Conservation (phyloP, 2,329 filamentous ascomycete genomes). For the Fusarium hostae region DNA sequence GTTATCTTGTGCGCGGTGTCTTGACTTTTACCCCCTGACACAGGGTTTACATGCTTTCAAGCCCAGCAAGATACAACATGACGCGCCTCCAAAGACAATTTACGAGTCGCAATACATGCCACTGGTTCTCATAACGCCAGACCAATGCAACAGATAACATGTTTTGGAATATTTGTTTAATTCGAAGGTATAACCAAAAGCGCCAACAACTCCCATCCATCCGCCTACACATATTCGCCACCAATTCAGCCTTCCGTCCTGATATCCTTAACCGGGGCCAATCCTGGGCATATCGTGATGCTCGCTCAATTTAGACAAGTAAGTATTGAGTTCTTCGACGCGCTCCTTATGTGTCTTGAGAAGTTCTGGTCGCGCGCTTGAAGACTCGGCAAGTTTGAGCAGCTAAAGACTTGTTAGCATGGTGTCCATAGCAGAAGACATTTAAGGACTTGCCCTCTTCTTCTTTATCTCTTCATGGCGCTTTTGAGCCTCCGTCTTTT, state of each 20-base stretch:
- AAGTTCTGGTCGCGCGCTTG: constrained; percentile 73
- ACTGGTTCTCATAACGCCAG: not conserved
- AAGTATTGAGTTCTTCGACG: constrained; percentile 94
- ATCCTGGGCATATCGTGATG: constrained; percentile 95
- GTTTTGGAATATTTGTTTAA: not conserved
- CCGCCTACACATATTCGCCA: not conserved
- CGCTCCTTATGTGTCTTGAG: constrained; percentile 97
- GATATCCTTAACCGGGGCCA: constrained; percentile 62
- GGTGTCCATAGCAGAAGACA: not conserved
- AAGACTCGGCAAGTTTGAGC: constrained; percentile 77
- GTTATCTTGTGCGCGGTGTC: not conserved
- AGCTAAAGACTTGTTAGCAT: constrained; percentile 63
- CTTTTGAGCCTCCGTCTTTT: constrained; percentile 87
- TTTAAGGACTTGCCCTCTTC: constrained; percentile 73
- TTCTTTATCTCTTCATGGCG: constrained; percentile 82
- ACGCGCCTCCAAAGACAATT: not conserved
- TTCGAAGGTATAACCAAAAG: constrained; percentile 41
- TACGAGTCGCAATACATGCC: not conserved
- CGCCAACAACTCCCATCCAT: constrained; percentile 40
- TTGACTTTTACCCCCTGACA: not conserved
- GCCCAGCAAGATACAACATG: no score
- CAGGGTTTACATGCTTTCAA: not conserved
- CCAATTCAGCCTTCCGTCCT: not conserved
- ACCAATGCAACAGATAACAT: not conserved
- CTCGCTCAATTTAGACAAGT: constrained; percentile 90